phyloP scores from a whole-genome alignment of 1,284 basidiomycete genomes.

The Ustilago esculenta region DNA sequence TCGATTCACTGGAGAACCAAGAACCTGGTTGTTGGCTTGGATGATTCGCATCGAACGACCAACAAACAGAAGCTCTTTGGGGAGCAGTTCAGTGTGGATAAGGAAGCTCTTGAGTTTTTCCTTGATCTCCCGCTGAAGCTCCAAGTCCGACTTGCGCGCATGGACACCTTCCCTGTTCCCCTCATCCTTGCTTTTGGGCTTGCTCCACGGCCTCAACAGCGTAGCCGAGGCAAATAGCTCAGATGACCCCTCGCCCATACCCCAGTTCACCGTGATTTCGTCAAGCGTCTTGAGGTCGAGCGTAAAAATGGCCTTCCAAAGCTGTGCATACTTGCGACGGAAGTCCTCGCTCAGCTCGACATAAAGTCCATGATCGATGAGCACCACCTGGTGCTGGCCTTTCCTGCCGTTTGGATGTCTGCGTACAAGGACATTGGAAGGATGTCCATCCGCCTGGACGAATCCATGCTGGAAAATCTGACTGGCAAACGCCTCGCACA shows the following conservation, averaged over 20 bases:
- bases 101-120: constrained; percentile 58
- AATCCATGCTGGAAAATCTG: constrained; percentile 63
- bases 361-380: constrained; percentile 63
- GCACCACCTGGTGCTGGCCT: constrained; percentile 55
- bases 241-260: constrained; percentile 54
- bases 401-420: constrained; percentile 54
- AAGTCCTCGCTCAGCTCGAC: constrained; percentile 56
- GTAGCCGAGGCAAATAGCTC: constrained; percentile 61
- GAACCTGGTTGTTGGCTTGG: constrained; percentile 60
- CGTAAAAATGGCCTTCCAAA: constrained; percentile 60
- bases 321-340: constrained; percentile 54
- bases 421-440: constrained; percentile 54
- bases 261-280: constrained; percentile 54
- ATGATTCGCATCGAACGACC: constrained; percentile 58
- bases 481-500: constrained; percentile 58
- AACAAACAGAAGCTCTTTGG: constrained; percentile 62
- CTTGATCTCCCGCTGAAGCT: constrained; percentile 51
- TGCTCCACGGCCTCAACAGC: constrained; percentile 57
- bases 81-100: constrained; percentile 56
- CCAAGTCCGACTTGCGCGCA: constrained; percentile 41
- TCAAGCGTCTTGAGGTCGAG: constrained; percentile 53
- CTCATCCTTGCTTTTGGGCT: constrained; percentile 38
- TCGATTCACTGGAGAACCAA: constrained; percentile 62
- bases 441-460: constrained; percentile 61
- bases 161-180: constrained; percentile 14